Percentiles rank a stretch among this genome's conserved stretches.
These are phyloP conservation scores for Oleoguttula mirabilis DNA, from an alignment of 495 filamentous ascomycete genomes.

Conservation along the genomic window DNA sequence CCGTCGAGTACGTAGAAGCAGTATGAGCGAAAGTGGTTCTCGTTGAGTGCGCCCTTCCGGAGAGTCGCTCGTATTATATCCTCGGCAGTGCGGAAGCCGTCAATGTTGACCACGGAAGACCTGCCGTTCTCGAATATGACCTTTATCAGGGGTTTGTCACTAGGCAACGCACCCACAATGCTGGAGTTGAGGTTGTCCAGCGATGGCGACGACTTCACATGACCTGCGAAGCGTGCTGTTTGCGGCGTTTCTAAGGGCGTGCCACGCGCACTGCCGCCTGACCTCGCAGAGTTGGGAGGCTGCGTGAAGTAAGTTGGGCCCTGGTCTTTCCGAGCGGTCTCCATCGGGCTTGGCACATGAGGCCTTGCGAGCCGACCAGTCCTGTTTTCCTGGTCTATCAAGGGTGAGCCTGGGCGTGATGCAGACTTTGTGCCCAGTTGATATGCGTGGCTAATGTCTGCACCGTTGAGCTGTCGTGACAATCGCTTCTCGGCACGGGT, in stretches of 20 bases:
- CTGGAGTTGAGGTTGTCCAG: conserved; percentile 57
- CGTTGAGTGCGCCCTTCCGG: conserved; percentile 55
- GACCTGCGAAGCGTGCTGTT: conserved; percentile 32
- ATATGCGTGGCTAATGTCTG: conserved; percentile 27
- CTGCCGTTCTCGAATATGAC: conserved; percentile 77
- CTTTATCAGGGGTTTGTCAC: conserved; percentile 69
- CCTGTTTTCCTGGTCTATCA: conserved; percentile 40
- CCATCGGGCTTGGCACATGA: conserved; percentile 36
- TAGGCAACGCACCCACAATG: conserved; percentile 61
- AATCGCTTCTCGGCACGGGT: conserved; percentile 56
- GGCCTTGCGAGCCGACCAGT: conserved; percentile 2
- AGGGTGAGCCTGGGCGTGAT: conserved; percentile 62
- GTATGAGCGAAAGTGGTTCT: conserved; percentile 35
- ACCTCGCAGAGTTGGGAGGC: conserved; percentile 10
- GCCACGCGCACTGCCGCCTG: conserved; percentile 7
- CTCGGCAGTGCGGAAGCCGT: conserved; percentile 77
- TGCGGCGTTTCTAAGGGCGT: conserved; percentile 29
- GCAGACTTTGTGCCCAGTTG: conserved; percentile 37
- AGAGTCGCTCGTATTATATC: conserved; percentile 79
- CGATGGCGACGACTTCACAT: conserved; percentile 55
- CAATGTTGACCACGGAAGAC: conserved; percentile 80
- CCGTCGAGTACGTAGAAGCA: conserved; percentile 53
- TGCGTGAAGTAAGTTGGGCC: conserved; percentile 41
- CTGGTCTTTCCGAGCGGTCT: conserved; percentile 39
- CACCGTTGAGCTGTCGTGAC: conserved; percentile 45